Base-by-base conservation (phyloP, 2,329 filamentous ascomycete species). In the Purpureocillium takamizusanense region DNA sequence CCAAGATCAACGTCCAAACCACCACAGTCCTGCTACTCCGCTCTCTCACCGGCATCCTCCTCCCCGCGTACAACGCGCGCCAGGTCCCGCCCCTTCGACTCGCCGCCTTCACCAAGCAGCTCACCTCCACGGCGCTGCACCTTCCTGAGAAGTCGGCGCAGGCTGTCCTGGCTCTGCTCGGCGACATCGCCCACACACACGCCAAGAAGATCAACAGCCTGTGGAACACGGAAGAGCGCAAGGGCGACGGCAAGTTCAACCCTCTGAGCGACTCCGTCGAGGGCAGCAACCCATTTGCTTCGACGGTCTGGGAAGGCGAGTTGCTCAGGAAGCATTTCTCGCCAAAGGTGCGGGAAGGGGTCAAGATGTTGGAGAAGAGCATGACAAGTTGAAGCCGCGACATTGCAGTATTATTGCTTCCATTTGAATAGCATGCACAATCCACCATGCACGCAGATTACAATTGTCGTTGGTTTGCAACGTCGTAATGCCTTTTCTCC, bases 201-300 rank as follows among this genome's bases (percentile, higher is more conserved):
- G 81, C 81, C 35, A 81, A 79, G 50, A 94, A 90, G 61, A 76
- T 97, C 32, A 76, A 76, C 29, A 78, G 82, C n/a, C 62, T 98
- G 43, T 98, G 92, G 90, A 81, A 94, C 52, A 94, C 88, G 1
- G 90, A 97, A 57, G 92, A 97, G 66, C 74, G 90, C 36, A 84
- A 86, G 57, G 90, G 90, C 7, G 90, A 97, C 56, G 92, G 92
- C 3, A 76, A 82, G 1, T 97, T 86, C 53, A 83, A 89, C 60
- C 72, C 87, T 1, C 59, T 82, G 32, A 78, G 79, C 33, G 72
- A 74, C 21, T 85, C 82, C 46, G 75, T 94, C 4, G 90, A 95
- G 61, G 81, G 77, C 7, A 89, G 83, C 48, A 97, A 97, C 62
- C 88, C 90, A 1, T 94, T 92, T 61, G 85, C 89, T 1, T 78